These are phyloP conservation scores for Acacia pycnantha DNA, from an alignment of 331 rosid genomes.

Conservation along the genomic window DNA sequence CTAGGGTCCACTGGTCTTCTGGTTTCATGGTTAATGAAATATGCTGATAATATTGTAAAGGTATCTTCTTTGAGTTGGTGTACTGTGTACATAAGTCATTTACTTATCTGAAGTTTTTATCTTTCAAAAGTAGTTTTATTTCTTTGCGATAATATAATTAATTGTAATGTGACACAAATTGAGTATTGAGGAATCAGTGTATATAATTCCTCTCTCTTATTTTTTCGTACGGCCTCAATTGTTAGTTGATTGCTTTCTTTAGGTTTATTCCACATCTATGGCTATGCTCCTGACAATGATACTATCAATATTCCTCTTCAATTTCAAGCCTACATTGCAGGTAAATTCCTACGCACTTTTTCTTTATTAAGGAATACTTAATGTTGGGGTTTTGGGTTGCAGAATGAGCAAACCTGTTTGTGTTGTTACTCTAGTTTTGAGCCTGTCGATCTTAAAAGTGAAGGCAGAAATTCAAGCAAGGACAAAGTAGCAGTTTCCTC, in stretches of 20 bases:
- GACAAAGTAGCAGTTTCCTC: not conserved
- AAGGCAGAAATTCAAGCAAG: not conserved
- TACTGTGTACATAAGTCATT: not conserved
- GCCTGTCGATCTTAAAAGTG: slow-evolving; percentile 1
- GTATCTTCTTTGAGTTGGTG: slow-evolving; percentile 35
- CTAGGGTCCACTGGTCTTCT: slow-evolving; percentile 95
- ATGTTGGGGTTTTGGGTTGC: not conserved
- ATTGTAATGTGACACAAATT: slow-evolving; percentile 6
- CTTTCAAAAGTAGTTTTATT: not conserved
- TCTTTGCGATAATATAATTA: not conserved
- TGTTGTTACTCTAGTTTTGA: slow-evolving; percentile 19
- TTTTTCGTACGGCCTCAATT: not conserved
- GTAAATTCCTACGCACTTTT: slow-evolving; percentile 38
- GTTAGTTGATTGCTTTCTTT: slow-evolving; percentile 21
- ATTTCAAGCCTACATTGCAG: slow-evolving; percentile 89
- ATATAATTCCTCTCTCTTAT: slow-evolving; percentile 1
- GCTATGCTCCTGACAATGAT: slow-evolving; percentile 92
- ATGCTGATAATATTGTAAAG: slow-evolving; percentile 99
- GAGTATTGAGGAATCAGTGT: slow-evolving; percentile 3
- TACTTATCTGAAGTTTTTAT: slow-evolving; percentile 14
- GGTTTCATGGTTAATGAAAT: slow-evolving; percentile 97
- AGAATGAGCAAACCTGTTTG: not conserved
- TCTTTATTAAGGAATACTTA: slow-evolving; percentile 10
- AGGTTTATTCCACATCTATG: slow-evolving; percentile 70
- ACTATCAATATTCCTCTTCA: slow-evolving; percentile 77